phyloP scores from a whole-genome alignment of 768 basidiomycete genomes.

The Dacryopinax spathularia region DNA sequence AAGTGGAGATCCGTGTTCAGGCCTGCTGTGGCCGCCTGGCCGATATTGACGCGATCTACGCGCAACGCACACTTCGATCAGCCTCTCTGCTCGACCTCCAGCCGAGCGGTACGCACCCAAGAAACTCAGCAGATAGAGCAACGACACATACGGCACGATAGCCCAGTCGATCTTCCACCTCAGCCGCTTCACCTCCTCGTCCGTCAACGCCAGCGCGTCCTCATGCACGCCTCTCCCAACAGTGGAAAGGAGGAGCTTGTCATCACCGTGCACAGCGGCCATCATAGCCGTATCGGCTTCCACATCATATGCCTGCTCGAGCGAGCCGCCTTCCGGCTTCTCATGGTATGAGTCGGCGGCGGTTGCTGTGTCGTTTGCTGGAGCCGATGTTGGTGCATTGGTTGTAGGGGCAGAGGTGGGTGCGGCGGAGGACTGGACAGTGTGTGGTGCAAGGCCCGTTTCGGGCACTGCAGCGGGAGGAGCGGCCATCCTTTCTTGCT shows the following conservation, averaged over 20 bases:
- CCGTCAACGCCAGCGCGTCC: not conserved
- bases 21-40: conserved; percentile 24
- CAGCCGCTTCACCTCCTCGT: not conserved
- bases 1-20: conserved; percentile 25
- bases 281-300: not conserved
- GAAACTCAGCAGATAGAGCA: conserved; percentile 29
- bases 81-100: not conserved
- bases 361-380: too few species aligned
- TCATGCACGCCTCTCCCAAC: not conserved
- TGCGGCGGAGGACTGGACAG: too few species aligned
- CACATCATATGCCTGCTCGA: not conserved
- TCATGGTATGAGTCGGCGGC: too few species aligned
- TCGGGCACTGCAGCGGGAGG: too few species aligned
- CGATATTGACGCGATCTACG: conserved; percentile 20
- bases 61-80: not conserved
- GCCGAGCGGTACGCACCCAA: conserved; percentile 5
- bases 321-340: not conserved
- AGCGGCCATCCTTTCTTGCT: too few species aligned
- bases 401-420: too few species aligned
- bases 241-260: not conserved
- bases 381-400: too few species aligned
- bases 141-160: conserved; percentile 26
- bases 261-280: not conserved
- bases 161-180: conserved; percentile 21
- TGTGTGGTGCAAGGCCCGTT: too few species aligned